Base-by-base conservation (phyloP, 1,139 yeast species). In the Pichia cactophila region DNA sequence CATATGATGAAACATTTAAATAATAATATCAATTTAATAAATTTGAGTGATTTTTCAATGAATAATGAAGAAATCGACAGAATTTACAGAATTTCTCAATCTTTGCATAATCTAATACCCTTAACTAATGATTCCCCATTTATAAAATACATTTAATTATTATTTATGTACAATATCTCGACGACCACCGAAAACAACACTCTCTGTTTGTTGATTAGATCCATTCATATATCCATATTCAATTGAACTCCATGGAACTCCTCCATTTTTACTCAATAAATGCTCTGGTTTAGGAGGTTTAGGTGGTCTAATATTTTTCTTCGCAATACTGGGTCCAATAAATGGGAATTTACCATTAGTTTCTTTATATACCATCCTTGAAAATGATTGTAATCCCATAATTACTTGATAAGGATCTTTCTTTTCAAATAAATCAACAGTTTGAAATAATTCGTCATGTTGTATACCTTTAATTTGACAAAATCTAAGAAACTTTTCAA, bases 391-490 rank as follows among this genome's bases (percentile, higher is more conserved):
- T 43, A 88, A 69, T 0, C 94, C 78, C 54, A 86, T 80, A 17
- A 83, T 68, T 5, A 88, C 88, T 57, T 84, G 90, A 46, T 86
- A 83, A 0, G 92, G 89, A 63, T 88, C 95, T 56, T 77, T 75
- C 36, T 69, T 66, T 60, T 88, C 96, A 58, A 69, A 87, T 52
- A 88, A 69, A 61, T 88, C 96, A 8, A 85, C 77, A 0, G 96
- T 87, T 58, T 85, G 92, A 62, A 88, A 88, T 44, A 85, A 69
- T 62, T 88, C 96, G 61, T 86, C 90, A 55, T 85, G 87, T 5
- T 92, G 88, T 4, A 88, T 81, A 1, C 94, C 92, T 43, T 83
- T 69, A 3, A 61, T 47, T 54, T 79, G 75, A 49, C 87, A 80
- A 46, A 83, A 77, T 16, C 71, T 66, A 36, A 88, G 68, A 61